These are phyloP conservation scores for Draba incana DNA, from an alignment of 345 rosid species.

Conservation along the genomic window DNA sequence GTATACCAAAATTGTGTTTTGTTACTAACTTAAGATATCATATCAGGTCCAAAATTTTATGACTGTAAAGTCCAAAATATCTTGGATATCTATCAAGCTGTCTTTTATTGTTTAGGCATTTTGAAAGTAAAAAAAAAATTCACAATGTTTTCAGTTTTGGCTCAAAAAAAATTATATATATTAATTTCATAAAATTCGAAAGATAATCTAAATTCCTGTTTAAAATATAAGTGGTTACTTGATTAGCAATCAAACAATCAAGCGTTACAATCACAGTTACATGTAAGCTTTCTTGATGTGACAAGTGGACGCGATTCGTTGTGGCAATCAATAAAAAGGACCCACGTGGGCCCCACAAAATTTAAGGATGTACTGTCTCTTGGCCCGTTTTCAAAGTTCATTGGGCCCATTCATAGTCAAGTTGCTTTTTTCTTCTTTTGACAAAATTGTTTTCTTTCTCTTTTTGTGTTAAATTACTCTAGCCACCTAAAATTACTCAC, in stretches of 20 bases:
- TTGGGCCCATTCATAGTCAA: slow-evolving; percentile 36
- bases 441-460: no score
- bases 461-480: no score
- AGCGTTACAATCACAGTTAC: no score
- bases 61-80: neutral
- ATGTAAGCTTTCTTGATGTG: slow-evolving; percentile 21
- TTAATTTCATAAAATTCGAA: no score
- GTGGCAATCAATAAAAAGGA: slow-evolving; percentile 33
- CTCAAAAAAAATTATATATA: no score
- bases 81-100: neutral
- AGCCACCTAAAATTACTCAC: no score
- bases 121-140: no score
- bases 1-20: neutral
- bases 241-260: no score
- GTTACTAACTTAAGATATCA: neutral
- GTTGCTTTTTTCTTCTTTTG: neutral
- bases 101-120: no score
- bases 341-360: slow-evolving; percentile 26
- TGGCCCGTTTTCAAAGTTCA: slow-evolving; percentile 30
- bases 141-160: no score
- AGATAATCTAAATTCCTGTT: no score
- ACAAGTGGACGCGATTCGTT: slow-evolving; percentile 34
- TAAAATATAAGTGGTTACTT: no score
- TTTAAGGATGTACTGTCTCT: slow-evolving; percentile 30
- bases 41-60: neutral